Evolutionary conservation across 2,329 filamentous ascomycete species (phyloP), one percentile per base, ranked within the genome.

Genomic region (Exserohilum rostratum): DNA sequence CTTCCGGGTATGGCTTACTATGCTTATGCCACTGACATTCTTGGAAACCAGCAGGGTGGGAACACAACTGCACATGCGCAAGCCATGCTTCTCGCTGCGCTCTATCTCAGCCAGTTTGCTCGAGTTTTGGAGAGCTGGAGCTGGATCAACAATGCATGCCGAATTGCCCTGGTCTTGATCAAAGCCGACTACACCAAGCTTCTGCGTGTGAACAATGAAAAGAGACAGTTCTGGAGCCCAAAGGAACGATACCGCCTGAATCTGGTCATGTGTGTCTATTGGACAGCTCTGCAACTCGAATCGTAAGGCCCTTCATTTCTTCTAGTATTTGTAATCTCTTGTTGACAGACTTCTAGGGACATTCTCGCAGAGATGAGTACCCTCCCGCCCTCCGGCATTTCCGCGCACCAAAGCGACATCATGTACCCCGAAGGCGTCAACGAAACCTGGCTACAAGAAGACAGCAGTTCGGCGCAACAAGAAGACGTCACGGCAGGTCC

Each of bases 1-100:
- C 90, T 97, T 57, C 93, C 95, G 0, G 95, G 95, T 0, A 79
- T 98, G 53, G 89, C 92, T 27, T 97, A 97, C 71, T 97, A 93
- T 72, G 90, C 90, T 1, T 87, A 90, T 57, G 93, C 92, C 2
- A 89, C 89, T 1, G 89, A 95, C 57, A 96, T 98, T 33, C 79
- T 98, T 13, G 92, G 92, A 5, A 89, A 89, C 54, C 87, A 95
- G 46, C 82, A 87, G 31, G 93, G 90, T 11, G 89, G 89, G 0
- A 90, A 89, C 57, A 90, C 90, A 38, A 80, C 98, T 54, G 87
- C 89, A 61, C 89, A 95, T 69, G 90, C 96, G 4, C 93, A 96
- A 72, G 90, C 90, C 6, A 87, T 88, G 64, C 85, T 98, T 20
- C 82, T 98, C 42, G 91, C 91, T 13, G 91, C 91, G 2, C 78